These are phyloP conservation scores for Luvunga scandens DNA, from an alignment of 345 rosid species.

Conservation along the genomic window DNA sequence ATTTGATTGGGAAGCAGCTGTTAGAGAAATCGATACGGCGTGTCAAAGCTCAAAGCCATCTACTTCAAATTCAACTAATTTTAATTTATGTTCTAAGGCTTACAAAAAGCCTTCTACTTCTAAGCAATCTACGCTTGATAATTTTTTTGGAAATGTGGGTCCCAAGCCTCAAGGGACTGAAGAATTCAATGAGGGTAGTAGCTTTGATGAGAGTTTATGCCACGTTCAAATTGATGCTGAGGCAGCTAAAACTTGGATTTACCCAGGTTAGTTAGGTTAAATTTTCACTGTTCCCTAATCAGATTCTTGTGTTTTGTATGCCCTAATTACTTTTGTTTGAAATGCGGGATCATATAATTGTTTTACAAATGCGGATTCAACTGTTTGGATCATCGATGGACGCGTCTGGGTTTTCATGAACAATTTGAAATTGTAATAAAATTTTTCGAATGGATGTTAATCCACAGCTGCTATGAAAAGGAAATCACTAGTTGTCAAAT, in stretches of 20 bases:
- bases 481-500: too few relatives aligned
- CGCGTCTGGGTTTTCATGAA: background rate
- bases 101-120: slow-evolving; percentile 25
- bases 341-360: background rate
- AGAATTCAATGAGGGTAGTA: slow-evolving; percentile 14
- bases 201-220: slow-evolving; percentile 22
- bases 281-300: too few relatives aligned
- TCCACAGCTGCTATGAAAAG: too few relatives aligned
- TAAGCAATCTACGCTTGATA: slow-evolving; percentile 75
- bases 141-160: slow-evolving; percentile 40
- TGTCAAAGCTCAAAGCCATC: slow-evolving; percentile 30
- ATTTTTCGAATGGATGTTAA: too few relatives aligned
- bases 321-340: too few relatives aligned
- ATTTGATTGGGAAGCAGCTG: slow-evolving; percentile 98
- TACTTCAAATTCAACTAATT: background rate
- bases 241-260: slow-evolving; percentile 85
- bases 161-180: slow-evolving; percentile 11
- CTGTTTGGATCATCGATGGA: background rate
- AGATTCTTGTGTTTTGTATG: too few relatives aligned
- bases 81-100: background rate
- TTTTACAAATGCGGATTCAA: background rate
- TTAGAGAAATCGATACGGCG: slow-evolving; percentile 72
- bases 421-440: background rate
- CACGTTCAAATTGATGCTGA: slow-evolving; percentile 57
- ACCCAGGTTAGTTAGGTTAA: slow-evolving; percentile 53